Base-by-base conservation (phyloP, 257 asterid species). In the Nicotiana obtusifolia region DNA sequence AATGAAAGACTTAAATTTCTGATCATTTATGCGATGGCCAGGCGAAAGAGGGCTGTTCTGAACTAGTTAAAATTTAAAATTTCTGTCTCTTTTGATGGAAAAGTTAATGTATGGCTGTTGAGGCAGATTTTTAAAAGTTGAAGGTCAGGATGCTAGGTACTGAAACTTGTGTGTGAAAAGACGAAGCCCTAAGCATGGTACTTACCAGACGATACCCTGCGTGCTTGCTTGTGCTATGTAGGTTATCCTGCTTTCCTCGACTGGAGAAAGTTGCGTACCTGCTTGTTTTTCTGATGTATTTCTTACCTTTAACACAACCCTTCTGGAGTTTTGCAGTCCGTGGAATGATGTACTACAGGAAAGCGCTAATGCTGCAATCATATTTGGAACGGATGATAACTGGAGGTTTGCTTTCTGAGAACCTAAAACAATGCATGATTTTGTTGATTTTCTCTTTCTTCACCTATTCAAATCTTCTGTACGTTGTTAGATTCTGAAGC, bases 301-400 rank as follows among this genome's bases (percentile, higher is more conserved):
- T 81, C 78, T 77, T 41, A 81, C 81, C 86, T 86, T 82, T 83
- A 82, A 56, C 68, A 77, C 71, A 64, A 57, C 64, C 47, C 66
- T 80, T 81, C 80, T 47, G 79, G 87, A 81, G 60, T 62, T 57
- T 33, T 87, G 84, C 93, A 96, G 99, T 96, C 81, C 97, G 99
- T 78, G 99, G 99, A 80, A 96, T 96, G 98, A 96, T 96, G 99
- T 96, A 96, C 91, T 96, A 96, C 86, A 88, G 99, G 88, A 96
- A 96, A 87, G 99, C 99, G 62, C 92, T 96, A 76, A 91, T 96
- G 95, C 99, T 96, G 84, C 97, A 96, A 90, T 88, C 97, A 11
- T 92, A 91, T 89, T 84, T 96, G 86, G 99, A 96, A 85, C 84
- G 87, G 85, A 87, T 88, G 86, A 85, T 88, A 14, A 52, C 82